Conservation (phyloP, 2,329 filamentous ascomycete species). For the Aspergillus phoenicis region DNA sequence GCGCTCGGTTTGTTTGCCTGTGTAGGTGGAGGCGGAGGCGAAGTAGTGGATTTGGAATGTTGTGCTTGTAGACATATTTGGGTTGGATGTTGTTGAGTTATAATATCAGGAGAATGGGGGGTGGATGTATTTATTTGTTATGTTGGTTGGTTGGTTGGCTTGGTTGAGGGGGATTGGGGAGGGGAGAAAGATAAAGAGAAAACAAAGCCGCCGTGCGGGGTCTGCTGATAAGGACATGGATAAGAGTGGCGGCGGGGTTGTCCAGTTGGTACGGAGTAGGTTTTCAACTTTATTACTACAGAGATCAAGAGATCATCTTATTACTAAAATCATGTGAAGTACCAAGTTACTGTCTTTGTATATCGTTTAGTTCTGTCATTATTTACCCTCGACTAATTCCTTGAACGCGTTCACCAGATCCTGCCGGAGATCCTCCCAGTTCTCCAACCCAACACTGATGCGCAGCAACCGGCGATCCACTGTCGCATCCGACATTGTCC, state of each 20-base stretch:
- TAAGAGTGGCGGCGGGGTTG: not conserved
- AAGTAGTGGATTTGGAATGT: constrained; percentile 52
- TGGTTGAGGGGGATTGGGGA: not conserved
- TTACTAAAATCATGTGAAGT: too few species aligned
- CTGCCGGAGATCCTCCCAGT: constrained; percentile 76
- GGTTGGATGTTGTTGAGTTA: not conserved
- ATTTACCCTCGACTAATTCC: constrained; percentile 47
- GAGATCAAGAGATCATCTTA: too few species aligned
- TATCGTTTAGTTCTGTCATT: not conserved
- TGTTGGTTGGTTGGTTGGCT: not conserved
- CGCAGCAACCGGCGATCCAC: constrained; percentile 75
- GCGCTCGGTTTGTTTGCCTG: constrained; percentile 41
- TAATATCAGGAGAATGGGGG: not conserved
- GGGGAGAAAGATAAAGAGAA: not conserved
- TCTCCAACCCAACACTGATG: constrained; percentile 85
- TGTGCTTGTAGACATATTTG: constrained; percentile 1
- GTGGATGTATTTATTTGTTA: not conserved
- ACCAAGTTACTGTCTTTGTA: not conserved
- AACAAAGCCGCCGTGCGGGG: not conserved
- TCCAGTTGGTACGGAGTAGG: not conserved
- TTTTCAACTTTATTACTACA: too few species aligned
- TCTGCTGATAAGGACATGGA: not conserved
- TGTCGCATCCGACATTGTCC: constrained; percentile 77
- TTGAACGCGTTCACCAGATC: constrained; percentile 72
- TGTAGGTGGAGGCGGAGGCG: constrained; percentile 46